Evolutionary conservation across 2,329 filamentous ascomycete species (phyloP), one percentile per base, ranked within the genome.

Genomic region (Claviceps digitariae): DNA sequence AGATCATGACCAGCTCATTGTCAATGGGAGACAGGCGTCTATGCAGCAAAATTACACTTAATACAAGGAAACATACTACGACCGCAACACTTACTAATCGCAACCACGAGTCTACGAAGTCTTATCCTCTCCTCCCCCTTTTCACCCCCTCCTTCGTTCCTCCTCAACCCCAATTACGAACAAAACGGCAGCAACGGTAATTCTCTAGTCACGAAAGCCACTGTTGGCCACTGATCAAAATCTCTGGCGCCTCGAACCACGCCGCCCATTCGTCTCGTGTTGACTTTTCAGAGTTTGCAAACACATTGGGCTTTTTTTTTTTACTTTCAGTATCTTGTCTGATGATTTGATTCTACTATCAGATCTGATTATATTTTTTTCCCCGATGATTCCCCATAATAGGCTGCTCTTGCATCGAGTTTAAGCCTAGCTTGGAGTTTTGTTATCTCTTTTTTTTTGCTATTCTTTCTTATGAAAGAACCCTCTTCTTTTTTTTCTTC

Each of bases 41-140:
- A 53, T 50, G 56, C 44, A 54, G 45, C 50, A 52, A 51, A 45
- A 53, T 23, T 38, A 52, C 21, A 29, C 45, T 36, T 40, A 50
- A 47, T 41, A 48, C 55, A 57, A 53, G 48, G 52, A 52, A 41
- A n/a, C 31, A 52, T 40, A 57, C 27, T 46, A 48, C 54, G 54
- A 45, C 49, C 34, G 25, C 34, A 48, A 53, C 52, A 54, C 20
- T 45, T 36, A 25, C 27, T 60, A 60, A 60, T 60, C 61, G 60
- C 63, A 63, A 56, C 60, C 62, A 66, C 61, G 63, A 65, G 61
- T 62, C 61, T 64, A 69, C 60, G 66, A 69, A 69, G 62, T 25
- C 13, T 34, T 27, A 29, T n/a, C 44, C 23, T 46, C 25, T 21
- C 8, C 25, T 8, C 6, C 25, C 9, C 27, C 13, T 4, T 8